Evolutionary conservation across 225 moss, liverwort and hornwort genomes (phyloP), one percentile per base, ranked within the genome.

Genomic region (Rhytidiadelphus loreus): DNA sequence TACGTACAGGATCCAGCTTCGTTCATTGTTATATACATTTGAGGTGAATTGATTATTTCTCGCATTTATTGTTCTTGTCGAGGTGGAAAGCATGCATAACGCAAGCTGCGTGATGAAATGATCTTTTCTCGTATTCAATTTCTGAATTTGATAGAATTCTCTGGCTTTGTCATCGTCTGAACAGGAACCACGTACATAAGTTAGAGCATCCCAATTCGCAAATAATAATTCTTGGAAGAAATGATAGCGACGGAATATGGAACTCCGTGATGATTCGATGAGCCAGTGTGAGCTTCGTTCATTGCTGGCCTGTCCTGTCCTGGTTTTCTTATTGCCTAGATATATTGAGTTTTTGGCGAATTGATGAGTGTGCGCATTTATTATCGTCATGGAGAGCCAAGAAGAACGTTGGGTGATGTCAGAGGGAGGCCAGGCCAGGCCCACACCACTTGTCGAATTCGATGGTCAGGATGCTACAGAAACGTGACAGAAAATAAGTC

Each of bases 331-430:
- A 59, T 83, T 63, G 65, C 44, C 81, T 56, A 62, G 64, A 64
- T 33, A 82, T 26, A 7, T 26, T 56, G 35, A 21, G n/a, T 87
- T 81, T 48, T 11, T 7, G 24, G 57, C 21, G 37, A 53, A 16
- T 87, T 71, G 60, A 87, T 81, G 70, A 72, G 59, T 30, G 6
- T 30, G 30, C 50, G 87, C 87, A 87, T 87, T 87, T 81, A 87
- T 53, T 46, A 69, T 35, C 16, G 80, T 79, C 61, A 53, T 70
- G 64, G 90, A 35, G 81, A 52, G 53, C 86, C 73, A 61, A 87
- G 37, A 24, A 7, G 87, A 84, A 87, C 87, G 89, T 88, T 91
- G 88, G 61, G 69, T 82, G 90, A 57, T 80, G 91, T 91, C 91
- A 91, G 91, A 69, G 30, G 26, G 15, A 50, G 9, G 30, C 8